A percentile compares a stretch with the other conserved stretches of the same genome.
These are phyloP conservation scores for Lentinula sp. DNA, from an alignment of 768 basidiomycete genomes.

Conservation along the genomic window DNA sequence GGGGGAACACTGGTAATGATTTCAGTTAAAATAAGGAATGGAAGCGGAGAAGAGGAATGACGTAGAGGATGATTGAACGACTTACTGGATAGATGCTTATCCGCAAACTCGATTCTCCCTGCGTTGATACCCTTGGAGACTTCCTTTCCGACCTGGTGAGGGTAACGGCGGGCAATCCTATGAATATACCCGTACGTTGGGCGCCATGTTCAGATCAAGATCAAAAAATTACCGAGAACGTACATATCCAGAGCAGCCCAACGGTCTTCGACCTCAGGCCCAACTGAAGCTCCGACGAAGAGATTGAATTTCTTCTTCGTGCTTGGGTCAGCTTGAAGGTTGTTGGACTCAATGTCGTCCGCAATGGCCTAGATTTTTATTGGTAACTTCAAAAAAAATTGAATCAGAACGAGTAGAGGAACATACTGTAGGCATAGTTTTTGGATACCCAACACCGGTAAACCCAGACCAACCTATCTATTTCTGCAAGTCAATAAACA, in stretches of 20 bases:
- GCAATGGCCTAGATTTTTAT: constrained; percentile 32
- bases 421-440: constrained; percentile 29
- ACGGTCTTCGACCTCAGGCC: constrained; percentile 41
- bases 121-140: constrained; percentile 42
- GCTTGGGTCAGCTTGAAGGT: constrained; percentile 33
- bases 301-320: constrained; percentile 43
- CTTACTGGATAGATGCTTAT: constrained; percentile 43
- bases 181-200: too few relatives aligned
- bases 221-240: not conserved
- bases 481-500: not conserved
- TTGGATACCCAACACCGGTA: constrained; percentile 46
- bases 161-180: constrained; percentile 38
- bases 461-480: constrained; percentile 49
- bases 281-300: constrained; percentile 41
- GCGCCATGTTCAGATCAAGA: not conserved
- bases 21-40: not conserved
- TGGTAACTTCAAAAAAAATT: too few relatives aligned
- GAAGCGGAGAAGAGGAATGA: not conserved
- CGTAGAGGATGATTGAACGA: not conserved
- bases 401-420: too few relatives aligned
- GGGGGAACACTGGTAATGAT: constrained; percentile 34
- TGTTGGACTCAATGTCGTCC: constrained; percentile 34
- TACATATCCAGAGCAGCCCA: constrained; percentile 44
- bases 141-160: constrained; percentile 45
- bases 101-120: constrained; percentile 39